Conservation (phyloP, 371 early-diverging fungal genomes). For the Racocetra persica region DNA sequence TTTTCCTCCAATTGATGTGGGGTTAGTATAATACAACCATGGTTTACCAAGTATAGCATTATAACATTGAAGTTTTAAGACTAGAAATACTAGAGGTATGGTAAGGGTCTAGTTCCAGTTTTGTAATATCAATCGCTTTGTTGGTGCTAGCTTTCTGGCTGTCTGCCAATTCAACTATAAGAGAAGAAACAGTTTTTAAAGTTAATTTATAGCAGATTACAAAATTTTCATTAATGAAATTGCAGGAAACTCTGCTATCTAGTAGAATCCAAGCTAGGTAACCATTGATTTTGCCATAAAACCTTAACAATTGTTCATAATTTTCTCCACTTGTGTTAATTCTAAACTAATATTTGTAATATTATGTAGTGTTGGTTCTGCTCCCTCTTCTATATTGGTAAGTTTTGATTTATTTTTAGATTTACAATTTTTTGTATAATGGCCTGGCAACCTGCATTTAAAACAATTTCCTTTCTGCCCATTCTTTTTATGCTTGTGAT, state of each 20-base stretch:
- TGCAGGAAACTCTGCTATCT: neutral
- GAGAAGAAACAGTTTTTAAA: neutral
- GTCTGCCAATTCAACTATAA: constrained; percentile 5
- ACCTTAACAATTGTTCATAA: neutral
- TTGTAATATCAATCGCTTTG: neutral
- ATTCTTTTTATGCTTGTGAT: neutral
- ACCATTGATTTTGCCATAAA: neutral
- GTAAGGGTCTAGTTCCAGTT: neutral
- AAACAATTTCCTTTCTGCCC: neutral
- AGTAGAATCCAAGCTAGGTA: neutral
- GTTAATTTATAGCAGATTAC: neutral
- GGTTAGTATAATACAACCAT: neutral
- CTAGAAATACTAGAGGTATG: neutral
- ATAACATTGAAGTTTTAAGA: neutral
- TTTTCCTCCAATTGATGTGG: neutral
- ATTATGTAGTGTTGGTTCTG: neutral
- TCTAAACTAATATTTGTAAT: neutral
- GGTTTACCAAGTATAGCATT: neutral
- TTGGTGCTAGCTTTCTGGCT: neutral
- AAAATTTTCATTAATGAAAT: neutral
- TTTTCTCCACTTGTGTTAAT: neutral
- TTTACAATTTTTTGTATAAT: neutral
- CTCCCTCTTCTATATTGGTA: neutral
- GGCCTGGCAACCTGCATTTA: too few species aligned
- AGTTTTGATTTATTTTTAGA: neutral